Conservation (phyloP, 345 rosid species). For the Arabis alpina region DNA sequence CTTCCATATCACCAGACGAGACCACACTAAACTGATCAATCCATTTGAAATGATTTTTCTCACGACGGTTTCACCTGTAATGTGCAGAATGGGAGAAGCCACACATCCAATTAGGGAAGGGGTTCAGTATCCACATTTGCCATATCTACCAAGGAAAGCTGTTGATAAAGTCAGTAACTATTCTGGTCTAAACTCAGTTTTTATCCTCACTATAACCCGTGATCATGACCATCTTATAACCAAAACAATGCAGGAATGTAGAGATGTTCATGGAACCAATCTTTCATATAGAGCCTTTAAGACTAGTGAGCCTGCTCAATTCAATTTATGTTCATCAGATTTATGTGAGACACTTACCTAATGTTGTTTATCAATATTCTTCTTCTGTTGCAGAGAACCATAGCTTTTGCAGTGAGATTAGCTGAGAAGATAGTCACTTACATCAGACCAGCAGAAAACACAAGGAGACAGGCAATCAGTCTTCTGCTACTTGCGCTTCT, state of each 20-base stretch:
- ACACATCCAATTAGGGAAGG: constrained; percentile 70
- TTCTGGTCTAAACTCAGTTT: constrained; percentile 8
- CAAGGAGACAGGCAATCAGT: constrained; percentile 24
- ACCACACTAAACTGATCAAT: not conserved
- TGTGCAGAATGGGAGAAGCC: constrained; percentile 65
- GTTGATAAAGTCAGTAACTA: constrained; percentile 55
- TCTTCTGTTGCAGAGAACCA: constrained; percentile 49
- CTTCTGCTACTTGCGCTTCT: constrained; percentile 36
- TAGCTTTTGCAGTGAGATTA: constrained; percentile 39
- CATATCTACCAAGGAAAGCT: constrained; percentile 73
- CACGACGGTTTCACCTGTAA: not conserved
- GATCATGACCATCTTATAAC: constrained; percentile 18
- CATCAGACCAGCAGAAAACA: constrained; percentile 24
- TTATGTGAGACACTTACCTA: constrained; percentile 5
- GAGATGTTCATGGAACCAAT: constrained; percentile 88
- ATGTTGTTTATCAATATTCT: not conserved
- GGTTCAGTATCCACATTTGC: constrained; percentile 69
- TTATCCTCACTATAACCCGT: not conserved
- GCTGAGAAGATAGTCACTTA: constrained; percentile 45
- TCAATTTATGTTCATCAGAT: constrained; percentile 10
- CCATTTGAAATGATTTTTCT: not conserved
- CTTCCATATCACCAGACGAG: not conserved
- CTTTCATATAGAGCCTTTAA: constrained; percentile 57
- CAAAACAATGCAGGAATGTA: constrained; percentile 57
- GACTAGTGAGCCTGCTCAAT: constrained; percentile 54